phyloP scores from a whole-genome alignment of 1,284 basidiomycete species.

The Microbotryomycetes sp. region DNA sequence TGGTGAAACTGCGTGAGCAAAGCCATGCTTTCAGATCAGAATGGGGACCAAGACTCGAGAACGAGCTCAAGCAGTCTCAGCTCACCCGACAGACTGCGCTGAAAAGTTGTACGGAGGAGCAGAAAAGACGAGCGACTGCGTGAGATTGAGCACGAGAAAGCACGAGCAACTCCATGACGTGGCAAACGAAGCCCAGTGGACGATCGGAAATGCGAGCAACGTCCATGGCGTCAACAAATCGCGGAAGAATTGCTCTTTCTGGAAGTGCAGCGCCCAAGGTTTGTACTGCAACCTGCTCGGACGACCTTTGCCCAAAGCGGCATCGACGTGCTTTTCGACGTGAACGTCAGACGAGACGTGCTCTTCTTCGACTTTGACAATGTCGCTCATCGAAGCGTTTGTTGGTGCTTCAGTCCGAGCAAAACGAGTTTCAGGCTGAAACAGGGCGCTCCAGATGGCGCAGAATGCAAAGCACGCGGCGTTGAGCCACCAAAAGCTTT shows the following conservation, averaged over 20 bases:
- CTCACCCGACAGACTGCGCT: not conserved
- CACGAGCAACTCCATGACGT: not conserved
- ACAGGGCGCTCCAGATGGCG: not conserved
- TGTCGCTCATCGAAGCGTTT: not conserved
- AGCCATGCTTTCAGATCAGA: no score
- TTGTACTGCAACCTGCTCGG: not conserved
- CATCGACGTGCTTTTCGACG: conserved; percentile 7
- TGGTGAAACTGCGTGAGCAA: no score
- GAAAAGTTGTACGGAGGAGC: conserved; percentile 2
- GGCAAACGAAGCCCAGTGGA: conserved; percentile 1
- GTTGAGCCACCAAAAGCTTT: conserved; percentile 1
- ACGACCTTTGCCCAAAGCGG: not conserved
- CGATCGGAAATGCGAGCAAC: conserved; percentile 1
- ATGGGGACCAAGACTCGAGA: no score
- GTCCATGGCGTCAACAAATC: conserved; percentile 2
- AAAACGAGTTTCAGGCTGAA: conserved; percentile 1
- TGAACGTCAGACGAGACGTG: not conserved
- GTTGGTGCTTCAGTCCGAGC: not conserved
- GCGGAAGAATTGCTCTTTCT: not conserved
- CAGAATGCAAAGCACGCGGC: not conserved
- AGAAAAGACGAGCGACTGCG: conserved; percentile 2
- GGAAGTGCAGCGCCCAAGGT: not conserved
- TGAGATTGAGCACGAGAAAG: conserved; percentile 9
- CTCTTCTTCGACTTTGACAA: not conserved
- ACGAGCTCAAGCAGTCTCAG: not conserved